Conservation (phyloP, 371 early-diverging fungal genomes). For the Mortierella sp. region DNA sequence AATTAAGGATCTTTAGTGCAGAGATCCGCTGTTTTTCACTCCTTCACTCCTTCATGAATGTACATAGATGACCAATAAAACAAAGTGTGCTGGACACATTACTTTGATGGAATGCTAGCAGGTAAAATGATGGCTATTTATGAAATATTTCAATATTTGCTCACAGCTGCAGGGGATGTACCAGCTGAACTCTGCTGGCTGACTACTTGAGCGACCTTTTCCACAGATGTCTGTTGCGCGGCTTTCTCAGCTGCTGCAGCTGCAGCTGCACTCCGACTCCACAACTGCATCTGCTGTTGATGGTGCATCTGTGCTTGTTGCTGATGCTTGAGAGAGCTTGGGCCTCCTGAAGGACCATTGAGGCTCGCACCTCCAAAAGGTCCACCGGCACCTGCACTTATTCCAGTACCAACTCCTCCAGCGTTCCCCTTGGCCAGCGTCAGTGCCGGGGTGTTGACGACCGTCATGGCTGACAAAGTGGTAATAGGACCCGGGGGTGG, state of each 20-base stretch:
- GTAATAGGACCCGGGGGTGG: constrained; percentile 52
- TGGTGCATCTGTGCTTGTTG: constrained; percentile 54
- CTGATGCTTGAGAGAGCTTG: constrained; percentile 46
- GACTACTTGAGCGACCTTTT: constrained; percentile 7
- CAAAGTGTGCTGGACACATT: too few species aligned
- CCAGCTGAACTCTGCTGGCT: constrained; percentile 5
- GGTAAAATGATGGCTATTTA: too few species aligned
- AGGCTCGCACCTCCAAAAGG: constrained; percentile 39
- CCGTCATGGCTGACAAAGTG: constrained; percentile 28
- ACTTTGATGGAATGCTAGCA: too few species aligned
- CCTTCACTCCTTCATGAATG: not conserved
- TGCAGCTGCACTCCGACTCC: constrained; percentile 44
- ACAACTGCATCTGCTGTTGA: constrained; percentile 51
- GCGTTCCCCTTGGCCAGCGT: constrained; percentile 37
- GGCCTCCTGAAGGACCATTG: constrained; percentile 30
- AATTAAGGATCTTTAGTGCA: too few species aligned
- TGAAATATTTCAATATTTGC: not conserved
- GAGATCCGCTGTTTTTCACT: too few species aligned
- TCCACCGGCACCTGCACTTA: constrained; percentile 52
- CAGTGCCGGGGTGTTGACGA: constrained; percentile 45
- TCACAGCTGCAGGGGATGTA: too few species aligned
- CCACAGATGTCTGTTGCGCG: constrained; percentile 23
- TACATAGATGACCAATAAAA: too few species aligned
- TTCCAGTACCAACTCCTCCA: constrained; percentile 34
- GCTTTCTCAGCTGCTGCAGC: constrained; percentile 20